phyloP scores from a whole-genome alignment of 2,329 filamentous ascomycete genomes.

The Cercospora sp. region DNA sequence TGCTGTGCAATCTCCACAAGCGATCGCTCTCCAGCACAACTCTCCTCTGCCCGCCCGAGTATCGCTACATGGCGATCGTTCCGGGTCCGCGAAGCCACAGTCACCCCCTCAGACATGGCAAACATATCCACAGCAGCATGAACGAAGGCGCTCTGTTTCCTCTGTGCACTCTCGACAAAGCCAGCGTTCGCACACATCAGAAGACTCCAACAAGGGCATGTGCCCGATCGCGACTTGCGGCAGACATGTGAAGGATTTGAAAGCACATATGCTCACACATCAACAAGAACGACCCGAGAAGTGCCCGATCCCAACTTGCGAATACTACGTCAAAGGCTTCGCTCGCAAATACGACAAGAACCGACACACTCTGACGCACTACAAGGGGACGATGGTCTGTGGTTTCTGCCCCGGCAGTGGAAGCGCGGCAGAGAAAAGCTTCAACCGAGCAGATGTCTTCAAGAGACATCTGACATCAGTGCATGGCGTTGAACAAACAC shows the following conservation, averaged over 20 bases:
- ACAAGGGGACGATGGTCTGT: constrained; percentile 97
- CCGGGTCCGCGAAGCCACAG: constrained; percentile 44
- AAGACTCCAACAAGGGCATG: constrained; percentile 61
- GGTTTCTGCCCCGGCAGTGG: constrained; percentile 90
- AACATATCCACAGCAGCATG: constrained; percentile 47
- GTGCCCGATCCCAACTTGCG: constrained; percentile 87
- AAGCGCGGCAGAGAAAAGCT: constrained; percentile 87
- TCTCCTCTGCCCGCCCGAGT: constrained; percentile 65
- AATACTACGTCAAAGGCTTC: constrained; percentile 90
- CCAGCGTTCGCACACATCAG: constrained; percentile 42
- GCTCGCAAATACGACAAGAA: constrained; percentile 97
- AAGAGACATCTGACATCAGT: constrained; percentile 90
- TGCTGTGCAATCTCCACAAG: constrained; percentile 40
- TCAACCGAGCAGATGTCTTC: constrained; percentile 94
- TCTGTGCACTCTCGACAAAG: constrained; percentile 69
- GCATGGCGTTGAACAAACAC: constrained; percentile 88
- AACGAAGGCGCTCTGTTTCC: constrained; percentile 66
- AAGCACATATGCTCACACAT: constrained; percentile 93
- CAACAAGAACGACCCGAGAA: constrained; percentile 89
- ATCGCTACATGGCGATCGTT: constrained; percentile 47
- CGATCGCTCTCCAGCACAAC: constrained; percentile 50
- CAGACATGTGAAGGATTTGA: constrained; percentile 83
- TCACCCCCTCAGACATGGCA: constrained; percentile 61
- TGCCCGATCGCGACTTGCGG: constrained; percentile 85
- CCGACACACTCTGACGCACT: constrained; percentile 88